Conservation (phyloP, 352 stramenopile species). For the Thalassiosira allenii region DNA sequence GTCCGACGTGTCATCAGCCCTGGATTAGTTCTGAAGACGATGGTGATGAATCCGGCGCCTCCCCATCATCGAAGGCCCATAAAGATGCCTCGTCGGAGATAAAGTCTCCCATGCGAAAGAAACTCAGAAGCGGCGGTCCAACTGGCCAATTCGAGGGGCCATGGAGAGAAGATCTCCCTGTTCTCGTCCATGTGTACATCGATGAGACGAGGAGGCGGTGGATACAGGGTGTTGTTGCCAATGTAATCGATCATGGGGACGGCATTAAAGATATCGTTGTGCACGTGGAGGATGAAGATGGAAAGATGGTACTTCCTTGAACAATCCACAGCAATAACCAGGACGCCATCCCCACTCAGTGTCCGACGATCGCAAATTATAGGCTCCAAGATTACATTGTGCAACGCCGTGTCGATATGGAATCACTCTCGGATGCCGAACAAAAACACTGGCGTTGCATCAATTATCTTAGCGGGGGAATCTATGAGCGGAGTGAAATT, state of each 20-base stretch:
- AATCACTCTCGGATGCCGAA: not conserved
- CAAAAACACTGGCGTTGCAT: not conserved
- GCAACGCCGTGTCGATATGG: not conserved
- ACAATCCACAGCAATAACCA: not conserved
- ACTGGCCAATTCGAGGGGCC: no score
- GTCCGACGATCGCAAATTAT: not conserved
- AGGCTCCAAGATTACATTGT: constrained; percentile 2
- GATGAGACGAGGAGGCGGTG: no score
- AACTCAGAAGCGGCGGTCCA: no score
- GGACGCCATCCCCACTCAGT: constrained; percentile 2
- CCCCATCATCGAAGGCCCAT: no score
- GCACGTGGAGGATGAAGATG: not conserved
- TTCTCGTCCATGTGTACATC: no score
- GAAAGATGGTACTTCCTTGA: not conserved
- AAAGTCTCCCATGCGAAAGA: not conserved
- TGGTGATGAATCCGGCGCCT: not conserved
- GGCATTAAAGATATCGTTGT: no score
- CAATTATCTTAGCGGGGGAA: not conserved
- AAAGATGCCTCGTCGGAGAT: no score
- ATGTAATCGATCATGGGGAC: no score
- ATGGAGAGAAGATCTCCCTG: no score
- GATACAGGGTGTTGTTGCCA: no score
- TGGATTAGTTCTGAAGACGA: no score
- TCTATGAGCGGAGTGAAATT: not conserved
- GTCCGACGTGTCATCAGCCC: no score